Conservation (phyloP, 768 basidiomycete species). For the Paxillus ammoniavirescens region DNA sequence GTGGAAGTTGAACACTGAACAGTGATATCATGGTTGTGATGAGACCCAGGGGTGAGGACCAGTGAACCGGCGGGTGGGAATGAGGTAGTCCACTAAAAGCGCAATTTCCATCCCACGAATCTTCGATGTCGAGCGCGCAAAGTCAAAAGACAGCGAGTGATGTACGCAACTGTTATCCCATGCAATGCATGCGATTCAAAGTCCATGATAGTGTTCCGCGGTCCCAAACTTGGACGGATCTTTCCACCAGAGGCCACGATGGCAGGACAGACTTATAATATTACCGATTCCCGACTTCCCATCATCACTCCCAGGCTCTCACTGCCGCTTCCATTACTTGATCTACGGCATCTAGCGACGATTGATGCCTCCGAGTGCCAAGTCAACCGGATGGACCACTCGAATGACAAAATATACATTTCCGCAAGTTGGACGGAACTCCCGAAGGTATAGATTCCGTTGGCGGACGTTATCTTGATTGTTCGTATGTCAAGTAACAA, state of each 20-base stretch:
- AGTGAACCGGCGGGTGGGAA: neutral
- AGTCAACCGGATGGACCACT: neutral
- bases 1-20: neutral
- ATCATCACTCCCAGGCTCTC: neutral
- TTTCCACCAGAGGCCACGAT: neutral
- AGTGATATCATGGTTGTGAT: too few relatives aligned
- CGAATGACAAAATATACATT: neutral
- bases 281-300: neutral
- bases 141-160: neutral
- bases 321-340: too few relatives aligned
- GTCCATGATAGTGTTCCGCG: neutral
- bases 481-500: neutral
- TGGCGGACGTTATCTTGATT: neutral
- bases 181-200: neutral
- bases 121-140: neutral
- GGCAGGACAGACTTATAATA: too few relatives aligned
- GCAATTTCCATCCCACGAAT: neutral
- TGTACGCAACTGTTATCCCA: neutral
- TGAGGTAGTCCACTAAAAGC: neutral
- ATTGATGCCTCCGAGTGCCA: neutral
- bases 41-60: too few relatives aligned
- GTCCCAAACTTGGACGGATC: slow-evolving; percentile 1
- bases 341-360: neutral
- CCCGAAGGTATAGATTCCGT: neutral
- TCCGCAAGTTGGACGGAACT: neutral